Conservation (phyloP, 768 basidiomycete genomes). For the Termitomyces bulborhizus region DNA sequence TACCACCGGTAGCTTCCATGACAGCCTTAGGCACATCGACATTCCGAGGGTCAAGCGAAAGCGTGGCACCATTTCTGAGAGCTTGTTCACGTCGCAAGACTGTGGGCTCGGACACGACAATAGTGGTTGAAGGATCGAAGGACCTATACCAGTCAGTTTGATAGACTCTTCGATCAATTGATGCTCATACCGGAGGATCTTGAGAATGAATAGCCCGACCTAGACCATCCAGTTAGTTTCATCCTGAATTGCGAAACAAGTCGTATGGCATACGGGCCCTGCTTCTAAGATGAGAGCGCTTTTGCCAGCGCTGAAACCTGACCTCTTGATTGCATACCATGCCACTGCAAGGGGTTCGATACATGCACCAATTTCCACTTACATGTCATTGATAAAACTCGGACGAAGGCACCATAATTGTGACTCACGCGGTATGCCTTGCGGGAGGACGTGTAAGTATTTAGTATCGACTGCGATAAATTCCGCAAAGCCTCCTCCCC, state of each 20-base stretch:
- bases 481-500: conserved; percentile 39
- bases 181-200: conserved; percentile 25
- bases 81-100: conserved; percentile 30
- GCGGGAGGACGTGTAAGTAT: conserved; percentile 32
- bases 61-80: conserved; percentile 28
- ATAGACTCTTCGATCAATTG: not conserved
- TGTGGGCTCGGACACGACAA: conserved; percentile 38
- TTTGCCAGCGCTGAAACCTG: conserved; percentile 29
- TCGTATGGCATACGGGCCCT: conserved; percentile 31
- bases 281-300: conserved; percentile 36
- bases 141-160: conserved; percentile 14
- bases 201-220: conserved; percentile 34
- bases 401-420: not conserved
- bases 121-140: conserved; percentile 18
- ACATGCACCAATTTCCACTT: conserved; percentile 43
- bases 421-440: conserved; percentile 28
- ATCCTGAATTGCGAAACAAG: not conserved
- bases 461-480: conserved; percentile 29
- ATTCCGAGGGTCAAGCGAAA: conserved; percentile 27
- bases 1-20: conserved; percentile 20
- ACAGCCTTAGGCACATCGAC: conserved; percentile 21
- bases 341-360: conserved; percentile 43
- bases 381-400: not conserved
- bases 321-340: conserved; percentile 37
- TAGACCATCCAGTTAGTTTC: conserved; percentile 4